These are phyloP conservation scores for Penicillium brevicompactum DNA, from an alignment of 2,329 filamentous ascomycete genomes.

Conservation along the genomic window DNA sequence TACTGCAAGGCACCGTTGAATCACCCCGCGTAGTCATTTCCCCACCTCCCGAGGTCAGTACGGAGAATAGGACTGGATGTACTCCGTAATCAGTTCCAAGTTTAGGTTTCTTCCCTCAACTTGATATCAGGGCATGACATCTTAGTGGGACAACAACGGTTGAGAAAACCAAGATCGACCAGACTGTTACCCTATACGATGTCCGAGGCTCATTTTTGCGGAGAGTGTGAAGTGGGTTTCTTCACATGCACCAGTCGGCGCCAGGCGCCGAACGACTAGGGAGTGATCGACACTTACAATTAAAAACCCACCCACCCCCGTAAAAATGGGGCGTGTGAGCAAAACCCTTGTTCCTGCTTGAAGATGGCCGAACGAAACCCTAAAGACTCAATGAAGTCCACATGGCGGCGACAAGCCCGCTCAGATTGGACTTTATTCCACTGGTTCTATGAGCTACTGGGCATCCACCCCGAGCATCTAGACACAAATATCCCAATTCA, in stretches of 20 bases:
- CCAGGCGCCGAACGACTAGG: conserved; percentile 7
- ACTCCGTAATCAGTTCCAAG: too few relatives aligned
- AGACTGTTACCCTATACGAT: too few relatives aligned
- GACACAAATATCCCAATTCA: conserved; percentile 22
- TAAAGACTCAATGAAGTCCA: conserved; percentile 32
- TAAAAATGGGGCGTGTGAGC: too few relatives aligned
- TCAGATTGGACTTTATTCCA: conserved; percentile 27
- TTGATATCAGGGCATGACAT: too few relatives aligned
- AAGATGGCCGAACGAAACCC: conserved; percentile 22
- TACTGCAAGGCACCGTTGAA: too few relatives aligned
- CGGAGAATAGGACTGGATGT: too few relatives aligned
- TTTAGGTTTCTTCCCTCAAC: too few relatives aligned
- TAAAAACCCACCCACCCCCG: neutral
- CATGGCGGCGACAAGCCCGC: conserved; percentile 25
- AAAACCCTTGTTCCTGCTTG: neutral
- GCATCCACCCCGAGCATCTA: conserved; percentile 25
- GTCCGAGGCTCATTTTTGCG: conserved; percentile 20
- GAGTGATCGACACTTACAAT: conserved; percentile 18
- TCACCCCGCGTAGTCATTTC: too few relatives aligned
- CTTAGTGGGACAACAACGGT: conserved; percentile 4
- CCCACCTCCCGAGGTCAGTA: too few relatives aligned
- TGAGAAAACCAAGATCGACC: conserved; percentile 6
- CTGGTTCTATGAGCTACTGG: conserved; percentile 30
- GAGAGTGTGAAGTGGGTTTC: conserved; percentile 13
- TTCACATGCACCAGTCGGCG: conserved; percentile 22